Conservation (phyloP, 1,139 yeast genomes). For the Geotrichum klebahnii region DNA sequence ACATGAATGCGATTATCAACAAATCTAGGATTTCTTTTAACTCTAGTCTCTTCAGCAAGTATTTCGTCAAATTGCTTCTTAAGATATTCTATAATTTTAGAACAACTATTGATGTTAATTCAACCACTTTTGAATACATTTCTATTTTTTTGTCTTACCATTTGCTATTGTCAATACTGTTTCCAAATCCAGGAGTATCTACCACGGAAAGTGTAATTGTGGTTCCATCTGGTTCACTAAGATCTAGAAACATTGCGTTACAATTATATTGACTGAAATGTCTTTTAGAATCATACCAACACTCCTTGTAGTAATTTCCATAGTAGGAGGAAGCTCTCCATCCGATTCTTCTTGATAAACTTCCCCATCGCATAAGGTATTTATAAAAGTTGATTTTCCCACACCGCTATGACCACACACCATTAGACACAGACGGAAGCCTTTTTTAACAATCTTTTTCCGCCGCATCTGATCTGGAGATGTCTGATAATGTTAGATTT, state of each 20-base stretch:
- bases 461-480: constrained; percentile 43
- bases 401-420: constrained; percentile 69
- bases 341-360: constrained; percentile 43
- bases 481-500: constrained; percentile 10
- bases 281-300: no score
- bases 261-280: no score
- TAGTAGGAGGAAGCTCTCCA: constrained; percentile 17
- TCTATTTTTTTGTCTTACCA: constrained; percentile 28
- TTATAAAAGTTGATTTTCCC: constrained; percentile 76
- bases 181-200: constrained; percentile 82
- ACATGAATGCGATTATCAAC: constrained; percentile 72
- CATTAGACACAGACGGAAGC: constrained; percentile 73
- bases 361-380: constrained; percentile 81
- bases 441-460: constrained; percentile 75
- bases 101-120: constrained; percentile 44
- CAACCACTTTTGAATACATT: constrained; percentile 4
- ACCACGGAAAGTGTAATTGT: constrained; percentile 54
- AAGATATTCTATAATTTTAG: constrained; percentile 66
- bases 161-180: constrained; percentile 60
- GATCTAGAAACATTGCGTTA: no score
- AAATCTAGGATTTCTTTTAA: constrained; percentile 76
- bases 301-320: constrained; percentile 22
- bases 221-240: constrained; percentile 55
- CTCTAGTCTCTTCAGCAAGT: constrained; percentile 83
- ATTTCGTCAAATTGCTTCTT: constrained; percentile 91